Evolutionary conservation across 495 filamentous ascomycete species (phyloP), one percentile per base, ranked within the genome.

Genomic region (Cetradonia linearis): DNA sequence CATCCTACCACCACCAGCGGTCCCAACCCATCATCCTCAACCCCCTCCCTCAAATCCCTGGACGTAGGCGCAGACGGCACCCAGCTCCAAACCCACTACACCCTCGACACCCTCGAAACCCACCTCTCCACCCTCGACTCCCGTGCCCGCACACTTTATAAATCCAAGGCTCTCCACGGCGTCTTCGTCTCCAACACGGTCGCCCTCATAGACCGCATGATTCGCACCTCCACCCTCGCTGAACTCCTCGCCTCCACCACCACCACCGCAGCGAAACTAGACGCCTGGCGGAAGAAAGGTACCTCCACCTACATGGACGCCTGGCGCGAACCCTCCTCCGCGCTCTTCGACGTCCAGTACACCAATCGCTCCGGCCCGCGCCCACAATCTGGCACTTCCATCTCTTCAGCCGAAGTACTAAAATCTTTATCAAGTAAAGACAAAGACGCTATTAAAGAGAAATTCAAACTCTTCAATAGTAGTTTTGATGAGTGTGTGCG

Each of bases 111-210:
- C 58, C 83, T 96, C 63, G 90, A 95, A 46, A 76, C 83, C 8
- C 77, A 96, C 44, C 83, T 96, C 70, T 76, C 77, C 44, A 75
- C 83, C 23, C 78, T 97, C n/a, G 90, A 96, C 58, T 74, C 78
- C 54, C 91, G 89, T 60, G 83, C 85, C 10, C 78, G 84, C n/a
- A 67, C 75, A 4, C 73, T 94, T 40, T 81, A 94, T 52, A 89
- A 90, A 67, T 83, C 83, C 57, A 93, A 88, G 71, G 81, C 82
- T 18, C 74, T 86, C 16, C 78, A 89, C 52, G 93, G 92, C 49
- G 91, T 96, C 16, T 95, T 97, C 70, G 72, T 99, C 58, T 87
- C 89, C 49, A 99, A 99, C 70, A 88, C 87, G 61, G 82, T 95
- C 56, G 83, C 82, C 67, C 81, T 93, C 58, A 82, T 96, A 58